A percentile compares a stretch with the other conserved stretches of the same genome.
phyloP scores from a whole-genome alignment of 148 eudicot species.

The Selenicereus undatus region DNA sequence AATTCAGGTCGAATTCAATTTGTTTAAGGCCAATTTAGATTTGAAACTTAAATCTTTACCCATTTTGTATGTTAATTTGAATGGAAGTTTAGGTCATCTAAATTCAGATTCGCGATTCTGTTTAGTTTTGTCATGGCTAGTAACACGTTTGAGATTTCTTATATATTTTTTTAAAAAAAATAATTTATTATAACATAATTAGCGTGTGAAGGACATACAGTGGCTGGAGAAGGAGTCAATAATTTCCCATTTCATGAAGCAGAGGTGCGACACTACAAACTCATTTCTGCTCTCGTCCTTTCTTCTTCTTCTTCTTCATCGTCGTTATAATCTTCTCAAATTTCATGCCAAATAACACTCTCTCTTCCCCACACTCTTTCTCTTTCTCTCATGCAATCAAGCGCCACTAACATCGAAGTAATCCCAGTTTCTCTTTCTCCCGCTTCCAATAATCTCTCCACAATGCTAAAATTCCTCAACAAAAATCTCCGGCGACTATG shows the following conservation, averaged over 20 bases:
- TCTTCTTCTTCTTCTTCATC: background rate
- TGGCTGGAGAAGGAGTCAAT: background rate
- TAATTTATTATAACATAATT: background rate
- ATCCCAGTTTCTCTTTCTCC: background rate
- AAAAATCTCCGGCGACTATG: slow-evolving; percentile 58
- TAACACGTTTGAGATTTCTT: too few species aligned
- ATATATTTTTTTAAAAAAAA: background rate
- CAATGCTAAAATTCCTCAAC: slow-evolving; percentile 57
- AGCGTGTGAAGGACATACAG: background rate
- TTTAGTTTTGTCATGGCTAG: too few species aligned
- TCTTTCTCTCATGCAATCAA: slow-evolving; percentile 17
- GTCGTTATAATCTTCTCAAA: background rate
- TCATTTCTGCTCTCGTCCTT: background rate
- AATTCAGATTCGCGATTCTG: too few species aligned
- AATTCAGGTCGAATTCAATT: too few species aligned
- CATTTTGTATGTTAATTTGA: too few species aligned
- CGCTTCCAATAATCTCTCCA: slow-evolving; percentile 4
- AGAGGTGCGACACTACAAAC: background rate
- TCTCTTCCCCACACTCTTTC: slow-evolving; percentile 14
- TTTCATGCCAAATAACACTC: slow-evolving; percentile 18
- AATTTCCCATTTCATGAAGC: background rate
- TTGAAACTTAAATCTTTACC: too few species aligned
- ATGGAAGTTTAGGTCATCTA: too few species aligned
- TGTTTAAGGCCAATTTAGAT: too few species aligned
- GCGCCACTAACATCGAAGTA: background rate